These are phyloP conservation scores for Litchi chinensis DNA, from an alignment of 345 rosid species.

Conservation along the genomic window DNA sequence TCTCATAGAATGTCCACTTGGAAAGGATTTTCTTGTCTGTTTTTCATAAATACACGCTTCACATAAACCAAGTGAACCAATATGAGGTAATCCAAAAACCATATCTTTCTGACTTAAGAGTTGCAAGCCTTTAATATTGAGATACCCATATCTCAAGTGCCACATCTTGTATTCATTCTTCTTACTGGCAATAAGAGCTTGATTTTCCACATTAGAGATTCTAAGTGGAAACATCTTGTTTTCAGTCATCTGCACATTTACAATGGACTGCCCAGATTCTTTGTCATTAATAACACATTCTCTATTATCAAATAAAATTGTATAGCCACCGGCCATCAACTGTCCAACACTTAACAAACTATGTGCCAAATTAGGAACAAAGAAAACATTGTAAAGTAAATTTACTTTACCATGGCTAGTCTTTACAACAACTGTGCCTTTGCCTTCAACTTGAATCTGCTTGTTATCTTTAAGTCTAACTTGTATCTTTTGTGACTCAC, in stretches of 20 bases:
- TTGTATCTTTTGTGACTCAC: no score
- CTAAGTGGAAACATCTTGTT: slow-evolving; percentile 20
- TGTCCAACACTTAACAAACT: not conserved
- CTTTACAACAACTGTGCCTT: no score
- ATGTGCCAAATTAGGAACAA: no score
- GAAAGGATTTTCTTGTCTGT: not conserved
- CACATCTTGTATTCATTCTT: not conserved
- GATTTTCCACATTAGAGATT: not conserved
- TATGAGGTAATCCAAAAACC: slow-evolving; percentile 5
- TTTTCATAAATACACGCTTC: not conserved
- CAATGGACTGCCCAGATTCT: not conserved
- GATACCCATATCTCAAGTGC: slow-evolving; percentile 10
- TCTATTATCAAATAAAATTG: not conserved
- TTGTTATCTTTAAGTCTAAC: no score
- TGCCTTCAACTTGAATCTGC: no score
- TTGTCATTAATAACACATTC: slow-evolving; percentile 6
- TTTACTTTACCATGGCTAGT: no score
- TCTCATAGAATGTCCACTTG: slow-evolving; percentile 15
- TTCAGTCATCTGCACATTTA: not conserved
- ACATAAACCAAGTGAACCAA: slow-evolving; percentile 8
- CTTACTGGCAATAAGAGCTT: not conserved
- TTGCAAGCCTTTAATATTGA: not conserved
- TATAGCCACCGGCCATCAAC: slow-evolving; percentile 6
- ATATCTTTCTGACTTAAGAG: not conserved
- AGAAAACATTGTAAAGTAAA: no score